phyloP scores from a whole-genome alignment of 805 yeast genomes.

The Henningerozyma blattae region DNA sequence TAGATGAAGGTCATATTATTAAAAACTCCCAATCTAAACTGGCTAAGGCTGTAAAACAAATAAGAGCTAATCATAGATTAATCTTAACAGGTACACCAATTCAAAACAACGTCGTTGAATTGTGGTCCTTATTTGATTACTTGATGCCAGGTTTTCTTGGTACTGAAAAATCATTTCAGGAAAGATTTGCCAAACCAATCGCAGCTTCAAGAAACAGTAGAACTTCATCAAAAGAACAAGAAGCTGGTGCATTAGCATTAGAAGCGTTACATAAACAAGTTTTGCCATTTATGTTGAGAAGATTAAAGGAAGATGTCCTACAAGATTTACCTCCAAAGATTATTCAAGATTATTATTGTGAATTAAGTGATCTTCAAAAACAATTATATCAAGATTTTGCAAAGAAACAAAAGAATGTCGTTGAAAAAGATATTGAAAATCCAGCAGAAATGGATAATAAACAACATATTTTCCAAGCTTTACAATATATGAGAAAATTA shows the following conservation, averaged over 20 bases:
- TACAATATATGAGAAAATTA: constrained; percentile 92
- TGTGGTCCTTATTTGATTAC: constrained; percentile 96
- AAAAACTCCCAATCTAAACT: constrained; percentile 83
- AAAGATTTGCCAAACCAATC: constrained; percentile 94
- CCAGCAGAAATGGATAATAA: constrained; percentile 42
- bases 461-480: constrained; percentile 92
- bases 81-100: constrained; percentile 96
- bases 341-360: constrained; percentile 96
- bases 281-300: constrained; percentile 87
- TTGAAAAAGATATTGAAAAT: constrained; percentile 49
- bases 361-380: constrained; percentile 80
- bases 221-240: constrained; percentile 86
- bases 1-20: constrained; percentile 97
- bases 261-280: constrained; percentile 96
- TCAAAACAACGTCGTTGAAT: constrained; percentile 89
- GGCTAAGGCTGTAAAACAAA: constrained; percentile 73
- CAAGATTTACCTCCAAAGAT: constrained; percentile 97
- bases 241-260: constrained; percentile 89
- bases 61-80: constrained; percentile 79
- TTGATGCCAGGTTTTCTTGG: constrained; percentile 98
- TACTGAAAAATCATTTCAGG: constrained; percentile 86
- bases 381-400: constrained; percentile 84
- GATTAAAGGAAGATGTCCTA: constrained; percentile 90
- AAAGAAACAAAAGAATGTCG: constrained; percentile 63
- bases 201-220: constrained; percentile 86